These are phyloP conservation scores for Suillus hirtellus DNA, from an alignment of 768 basidiomycete genomes.

Conservation along the genomic window DNA sequence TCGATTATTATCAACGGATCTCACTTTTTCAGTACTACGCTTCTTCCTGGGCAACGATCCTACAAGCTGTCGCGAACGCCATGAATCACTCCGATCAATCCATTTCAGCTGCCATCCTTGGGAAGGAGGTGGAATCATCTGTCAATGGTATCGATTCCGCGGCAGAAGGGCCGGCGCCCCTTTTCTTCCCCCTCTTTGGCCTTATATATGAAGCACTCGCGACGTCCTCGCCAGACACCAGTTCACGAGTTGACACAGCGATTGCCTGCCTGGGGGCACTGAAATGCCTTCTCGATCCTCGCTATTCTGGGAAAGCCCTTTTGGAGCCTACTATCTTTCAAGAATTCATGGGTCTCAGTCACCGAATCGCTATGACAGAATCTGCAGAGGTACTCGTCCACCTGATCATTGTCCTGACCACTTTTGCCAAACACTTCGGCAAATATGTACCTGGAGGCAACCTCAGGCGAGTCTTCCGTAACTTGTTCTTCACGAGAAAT, in stretches of 20 bases:
- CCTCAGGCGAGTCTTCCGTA: slow-evolving; percentile 20
- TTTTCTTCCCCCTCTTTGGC: slow-evolving; percentile 91
- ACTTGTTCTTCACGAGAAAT: slow-evolving; percentile 7
- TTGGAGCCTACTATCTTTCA: slow-evolving; percentile 83
- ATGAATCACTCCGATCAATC: slow-evolving; percentile 71
- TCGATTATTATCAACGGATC: slow-evolving; percentile 7
- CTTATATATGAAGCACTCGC: slow-evolving; percentile 90
- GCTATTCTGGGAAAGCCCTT: slow-evolving; percentile 80
- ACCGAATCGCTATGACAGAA: slow-evolving; percentile 89
- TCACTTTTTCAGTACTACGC: slow-evolving; percentile 71
- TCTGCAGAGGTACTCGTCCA: slow-evolving; percentile 67
- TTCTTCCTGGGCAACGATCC: slow-evolving; percentile 75
- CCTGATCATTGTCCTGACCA: slow-evolving; percentile 66
- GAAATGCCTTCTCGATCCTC: slow-evolving; percentile 74
- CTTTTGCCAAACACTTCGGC: slow-evolving; percentile 48
- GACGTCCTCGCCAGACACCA: slow-evolving; percentile 59
- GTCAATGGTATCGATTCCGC: slow-evolving; percentile 24
- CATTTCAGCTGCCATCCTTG: slow-evolving; percentile 82
- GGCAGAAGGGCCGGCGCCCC: slow-evolving; percentile 64
- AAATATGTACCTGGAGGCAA: slow-evolving; percentile 28
- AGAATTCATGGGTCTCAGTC: slow-evolving; percentile 85
- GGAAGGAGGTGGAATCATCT: slow-evolving; percentile 36
- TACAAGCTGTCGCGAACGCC: slow-evolving; percentile 81
- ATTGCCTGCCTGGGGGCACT: slow-evolving; percentile 73
- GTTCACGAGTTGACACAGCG: slow-evolving; percentile 47